Conservation (phyloP, 345 rosid species). For the Diplotaxis tenuifolia region DNA sequence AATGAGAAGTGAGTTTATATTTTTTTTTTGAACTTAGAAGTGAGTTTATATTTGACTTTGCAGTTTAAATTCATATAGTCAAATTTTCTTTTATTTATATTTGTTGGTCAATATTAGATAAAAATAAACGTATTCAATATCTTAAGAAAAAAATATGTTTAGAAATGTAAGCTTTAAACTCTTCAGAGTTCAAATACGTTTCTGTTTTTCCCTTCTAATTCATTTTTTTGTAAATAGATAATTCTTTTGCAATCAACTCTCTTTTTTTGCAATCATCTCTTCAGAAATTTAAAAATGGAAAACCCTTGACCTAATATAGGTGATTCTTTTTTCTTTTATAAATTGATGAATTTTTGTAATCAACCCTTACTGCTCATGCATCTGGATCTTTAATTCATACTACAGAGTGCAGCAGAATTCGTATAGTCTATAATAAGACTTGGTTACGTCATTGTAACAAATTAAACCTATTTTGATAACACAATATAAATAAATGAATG, state of each 20-base stretch:
- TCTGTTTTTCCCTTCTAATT: neutral
- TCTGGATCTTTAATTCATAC: neutral
- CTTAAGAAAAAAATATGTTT: neutral
- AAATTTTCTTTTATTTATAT: no score
- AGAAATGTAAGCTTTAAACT: neutral
- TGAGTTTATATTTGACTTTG: conserved; percentile 5
- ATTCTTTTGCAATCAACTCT: neutral
- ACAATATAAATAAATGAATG: neutral
- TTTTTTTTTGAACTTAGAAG: neutral
- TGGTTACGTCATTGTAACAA: neutral
- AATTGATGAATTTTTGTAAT: no score
- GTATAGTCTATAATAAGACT: neutral
- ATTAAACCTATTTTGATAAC: neutral
- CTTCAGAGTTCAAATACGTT: neutral
- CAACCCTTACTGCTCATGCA: neutral
- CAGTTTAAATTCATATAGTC: conserved; percentile 10
- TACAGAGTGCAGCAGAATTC: neutral
- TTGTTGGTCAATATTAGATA: no score
- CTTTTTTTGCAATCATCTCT: neutral
- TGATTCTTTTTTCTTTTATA: no score
- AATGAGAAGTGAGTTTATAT: conserved; percentile 17
- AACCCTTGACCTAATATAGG: neutral
- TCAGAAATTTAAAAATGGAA: neutral
- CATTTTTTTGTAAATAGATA: neutral
- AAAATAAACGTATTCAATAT: neutral